phyloP scores from a whole-genome alignment of 805 yeast species.

The Pichia rugopelliculosa region DNA sequence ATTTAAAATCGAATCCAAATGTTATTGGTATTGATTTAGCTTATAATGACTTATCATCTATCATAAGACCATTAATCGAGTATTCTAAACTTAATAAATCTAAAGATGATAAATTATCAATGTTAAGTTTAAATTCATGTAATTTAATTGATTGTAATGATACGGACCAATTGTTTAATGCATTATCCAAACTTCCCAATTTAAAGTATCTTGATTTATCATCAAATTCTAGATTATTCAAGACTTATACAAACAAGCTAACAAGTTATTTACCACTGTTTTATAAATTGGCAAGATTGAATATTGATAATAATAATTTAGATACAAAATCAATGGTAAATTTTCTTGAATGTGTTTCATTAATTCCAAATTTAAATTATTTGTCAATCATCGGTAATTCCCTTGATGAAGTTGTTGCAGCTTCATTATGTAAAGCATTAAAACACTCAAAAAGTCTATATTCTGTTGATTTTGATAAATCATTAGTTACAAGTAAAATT shows the following conservation, averaged over 20 bases:
- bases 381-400: conserved; percentile 62
- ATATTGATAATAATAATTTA: conserved; percentile 62
- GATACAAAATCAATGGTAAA: conserved; percentile 47
- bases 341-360: conserved; percentile 61
- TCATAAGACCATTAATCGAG: conserved; percentile 33
- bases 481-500: conserved; percentile 50
- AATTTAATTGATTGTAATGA: conserved; percentile 47
- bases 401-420: conserved; percentile 51
- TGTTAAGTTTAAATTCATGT: conserved; percentile 61
- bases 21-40: conserved; percentile 76
- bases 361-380: conserved; percentile 58
- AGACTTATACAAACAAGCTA: conserved; percentile 49
- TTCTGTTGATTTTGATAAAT: conserved; percentile 61
- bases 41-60: conserved; percentile 57
- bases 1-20: conserved; percentile 42
- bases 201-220: conserved; percentile 72
- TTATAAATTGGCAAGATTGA: conserved; percentile 55
- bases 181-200: conserved; percentile 46
- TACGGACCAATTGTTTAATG: conserved; percentile 40
- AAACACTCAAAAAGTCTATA: conserved; percentile 57
- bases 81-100: conserved; percentile 14
- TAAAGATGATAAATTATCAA: conserved; percentile 27
- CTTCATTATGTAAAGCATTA: conserved; percentile 64
- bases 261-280: conserved; percentile 63
- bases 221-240: conserved; percentile 60